These are phyloP conservation scores for Hygrophila difformis DNA, from an alignment of 257 asterid species.

Conservation along the genomic window DNA sequence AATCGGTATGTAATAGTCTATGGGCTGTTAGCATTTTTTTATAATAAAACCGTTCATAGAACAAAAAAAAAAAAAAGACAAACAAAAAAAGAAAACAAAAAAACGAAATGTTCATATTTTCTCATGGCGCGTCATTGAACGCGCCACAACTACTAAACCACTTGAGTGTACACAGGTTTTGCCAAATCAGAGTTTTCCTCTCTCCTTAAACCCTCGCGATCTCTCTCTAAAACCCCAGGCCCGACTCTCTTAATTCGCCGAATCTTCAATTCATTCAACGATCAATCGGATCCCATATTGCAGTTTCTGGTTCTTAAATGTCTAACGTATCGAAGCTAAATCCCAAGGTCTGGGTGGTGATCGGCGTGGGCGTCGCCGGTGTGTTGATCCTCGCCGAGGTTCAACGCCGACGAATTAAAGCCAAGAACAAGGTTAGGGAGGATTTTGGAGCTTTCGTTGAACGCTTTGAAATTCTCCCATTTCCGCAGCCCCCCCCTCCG, in stretches of 20 bases:
- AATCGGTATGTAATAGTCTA: too few species aligned
- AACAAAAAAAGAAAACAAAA: too few species aligned
- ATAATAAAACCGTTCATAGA: too few species aligned
- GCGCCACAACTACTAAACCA: too few species aligned
- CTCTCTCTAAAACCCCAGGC: slow-evolving; percentile 21
- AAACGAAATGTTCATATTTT: too few species aligned
- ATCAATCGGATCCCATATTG: not conserved
- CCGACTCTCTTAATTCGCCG: slow-evolving; percentile 31
- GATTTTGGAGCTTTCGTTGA: slow-evolving; percentile 83
- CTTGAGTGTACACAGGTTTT: too few species aligned
- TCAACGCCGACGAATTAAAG: slow-evolving; percentile 60
- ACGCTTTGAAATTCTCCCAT: slow-evolving; percentile 65
- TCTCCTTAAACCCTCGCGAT: slow-evolving; percentile 26
- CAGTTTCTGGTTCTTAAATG: slow-evolving; percentile 26
- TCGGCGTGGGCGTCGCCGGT: slow-evolving; percentile 87
- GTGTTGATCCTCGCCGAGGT: slow-evolving; percentile 74
- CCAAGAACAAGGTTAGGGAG: slow-evolving; percentile 33
- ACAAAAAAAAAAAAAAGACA: too few species aligned
- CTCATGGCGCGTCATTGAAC: not conserved
- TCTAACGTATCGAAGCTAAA: slow-evolving; percentile 49
- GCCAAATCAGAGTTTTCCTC: too few species aligned
- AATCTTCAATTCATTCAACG: slow-evolving; percentile 11
- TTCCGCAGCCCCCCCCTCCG: slow-evolving; percentile 92
- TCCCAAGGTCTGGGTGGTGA: slow-evolving; percentile 69
- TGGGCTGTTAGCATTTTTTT: too few species aligned